Evolutionary conservation across 2,329 filamentous ascomycete genomes (phyloP).

Genomic region (Pseudogymnoascus verrucosus): DNA sequence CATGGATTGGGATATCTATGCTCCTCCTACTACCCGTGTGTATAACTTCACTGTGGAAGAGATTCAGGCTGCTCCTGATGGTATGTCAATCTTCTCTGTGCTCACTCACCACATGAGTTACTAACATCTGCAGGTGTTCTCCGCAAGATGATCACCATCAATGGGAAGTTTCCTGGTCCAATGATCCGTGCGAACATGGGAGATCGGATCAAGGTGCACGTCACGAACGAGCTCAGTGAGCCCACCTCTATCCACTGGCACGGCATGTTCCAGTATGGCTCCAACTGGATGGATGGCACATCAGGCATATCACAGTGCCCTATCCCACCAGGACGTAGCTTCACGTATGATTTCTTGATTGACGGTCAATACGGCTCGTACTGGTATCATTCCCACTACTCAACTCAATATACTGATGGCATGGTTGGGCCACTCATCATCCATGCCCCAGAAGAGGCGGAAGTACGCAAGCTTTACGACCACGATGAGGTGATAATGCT

Average conservation of each 20-base stretch:
- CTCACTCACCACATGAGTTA: neutral
- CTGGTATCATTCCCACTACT: constrained; percentile 57
- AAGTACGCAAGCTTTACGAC: constrained; percentile 48
- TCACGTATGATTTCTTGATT: constrained; percentile 23
- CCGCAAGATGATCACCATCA: constrained; percentile 26
- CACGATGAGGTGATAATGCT: constrained; percentile 57
- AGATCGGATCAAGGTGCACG: constrained; percentile 28
- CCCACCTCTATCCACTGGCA: constrained; percentile 42
- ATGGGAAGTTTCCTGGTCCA: constrained; percentile 30
- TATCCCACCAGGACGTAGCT: constrained; percentile 40
- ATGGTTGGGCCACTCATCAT: constrained; percentile 54
- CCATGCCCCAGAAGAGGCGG: constrained; percentile 46
- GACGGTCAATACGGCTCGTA: constrained; percentile 37
- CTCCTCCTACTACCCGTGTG: constrained; percentile 17
- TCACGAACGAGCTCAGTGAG: constrained; percentile 28
- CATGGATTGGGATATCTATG: constrained; percentile 19
- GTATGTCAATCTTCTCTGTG: constrained; percentile 9
- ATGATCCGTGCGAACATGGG: constrained; percentile 32
- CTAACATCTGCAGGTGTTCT: neutral
- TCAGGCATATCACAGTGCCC: constrained; percentile 54
- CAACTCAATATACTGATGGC: constrained; percentile 37
- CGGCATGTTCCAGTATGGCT: constrained; percentile 35
- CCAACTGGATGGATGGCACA: constrained; percentile 36
- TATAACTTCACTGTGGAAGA: constrained; percentile 18
- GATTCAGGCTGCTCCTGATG: constrained; percentile 18